Percentiles rank a stretch among this genome's conserved stretches.
These are phyloP conservation scores for Salvia rosmarinus DNA, from an alignment of 257 asterid genomes.

Conservation along the genomic window DNA sequence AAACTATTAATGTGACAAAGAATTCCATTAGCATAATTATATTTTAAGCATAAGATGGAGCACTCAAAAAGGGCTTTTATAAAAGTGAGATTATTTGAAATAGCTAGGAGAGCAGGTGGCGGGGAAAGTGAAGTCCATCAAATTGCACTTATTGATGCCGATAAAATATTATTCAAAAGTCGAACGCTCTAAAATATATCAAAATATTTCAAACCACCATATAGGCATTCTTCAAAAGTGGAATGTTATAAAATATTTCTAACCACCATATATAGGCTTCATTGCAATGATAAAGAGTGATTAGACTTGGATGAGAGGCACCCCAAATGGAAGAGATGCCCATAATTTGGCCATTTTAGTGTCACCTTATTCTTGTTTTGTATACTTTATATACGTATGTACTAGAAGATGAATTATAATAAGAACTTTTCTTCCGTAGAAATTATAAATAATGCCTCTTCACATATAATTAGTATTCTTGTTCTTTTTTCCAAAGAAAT, in stretches of 20 bases:
- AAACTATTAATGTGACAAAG: conserved; percentile 59
- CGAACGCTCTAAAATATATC: conserved; percentile 15
- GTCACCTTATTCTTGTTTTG: neutral
- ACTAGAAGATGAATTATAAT: too few relatives aligned
- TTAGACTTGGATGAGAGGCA: neutral
- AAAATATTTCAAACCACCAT: neutral
- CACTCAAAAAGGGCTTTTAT: conserved; percentile 45
- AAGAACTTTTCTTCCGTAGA: too few relatives aligned
- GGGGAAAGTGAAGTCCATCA: conserved; percentile 30
- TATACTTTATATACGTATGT: neutral
- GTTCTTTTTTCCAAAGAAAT: too few relatives aligned
- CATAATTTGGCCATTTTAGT: neutral
- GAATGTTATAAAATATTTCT: conserved; percentile 16
- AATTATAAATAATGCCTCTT: too few relatives aligned
- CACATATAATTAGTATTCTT: too few relatives aligned
- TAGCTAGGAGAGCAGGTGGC: conserved; percentile 35
- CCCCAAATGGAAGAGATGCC: neutral
- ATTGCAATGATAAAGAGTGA: conserved; percentile 8
- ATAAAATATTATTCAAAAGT: neutral
- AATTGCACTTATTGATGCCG: conserved; percentile 10
- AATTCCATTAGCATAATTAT: conserved; percentile 51
- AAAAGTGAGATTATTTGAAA: conserved; percentile 36
- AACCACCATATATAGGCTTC: neutral
- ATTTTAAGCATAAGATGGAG: conserved; percentile 48
- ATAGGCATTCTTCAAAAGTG: neutral